phyloP scores from a whole-genome alignment of 1,284 basidiomycete genomes.

The Ceratobasidium theobromae region DNA sequence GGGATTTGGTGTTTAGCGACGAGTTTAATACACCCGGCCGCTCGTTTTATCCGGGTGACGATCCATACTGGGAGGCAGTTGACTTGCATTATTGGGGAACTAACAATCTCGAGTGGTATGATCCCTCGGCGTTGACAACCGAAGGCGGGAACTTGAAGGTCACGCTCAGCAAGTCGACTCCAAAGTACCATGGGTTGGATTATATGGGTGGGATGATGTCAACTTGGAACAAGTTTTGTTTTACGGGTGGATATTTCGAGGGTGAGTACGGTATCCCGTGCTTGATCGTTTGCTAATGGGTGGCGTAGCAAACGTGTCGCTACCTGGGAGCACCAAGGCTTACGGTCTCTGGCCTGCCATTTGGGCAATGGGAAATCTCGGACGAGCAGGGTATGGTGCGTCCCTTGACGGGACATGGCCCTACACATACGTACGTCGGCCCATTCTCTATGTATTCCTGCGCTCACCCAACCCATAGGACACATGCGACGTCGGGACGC shows the following conservation, averaged over 20 bases:
- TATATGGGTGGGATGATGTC: conserved; percentile 41
- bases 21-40: conserved; percentile 59
- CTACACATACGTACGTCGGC: conserved; percentile 40
- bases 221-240: conserved; percentile 47
- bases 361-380: conserved; percentile 61
- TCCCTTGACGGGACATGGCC: conserved; percentile 55
- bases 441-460: neutral
- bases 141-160: conserved; percentile 50
- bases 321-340: conserved; percentile 41
- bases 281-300: conserved; percentile 14
- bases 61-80: conserved; percentile 73
- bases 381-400: conserved; percentile 56
- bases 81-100: conserved; percentile 70
- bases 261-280: conserved; percentile 23
- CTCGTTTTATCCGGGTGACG: conserved; percentile 68
- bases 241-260: conserved; percentile 45
- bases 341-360: conserved; percentile 73
- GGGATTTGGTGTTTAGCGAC: conserved; percentile 65
- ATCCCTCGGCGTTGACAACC: conserved; percentile 49
- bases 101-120: conserved; percentile 43
- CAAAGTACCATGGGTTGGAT: conserved; percentile 49
- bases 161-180: conserved; percentile 44
- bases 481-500: conserved; percentile 50
- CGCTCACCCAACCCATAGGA: conserved; percentile 37
- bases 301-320: conserved; percentile 33